A percentile compares a stretch with the other conserved stretches of the same genome.
These are phyloP conservation scores for Penicillium palitans DNA, from an alignment of 2,329 filamentous ascomycete genomes.

Conservation along the genomic window DNA sequence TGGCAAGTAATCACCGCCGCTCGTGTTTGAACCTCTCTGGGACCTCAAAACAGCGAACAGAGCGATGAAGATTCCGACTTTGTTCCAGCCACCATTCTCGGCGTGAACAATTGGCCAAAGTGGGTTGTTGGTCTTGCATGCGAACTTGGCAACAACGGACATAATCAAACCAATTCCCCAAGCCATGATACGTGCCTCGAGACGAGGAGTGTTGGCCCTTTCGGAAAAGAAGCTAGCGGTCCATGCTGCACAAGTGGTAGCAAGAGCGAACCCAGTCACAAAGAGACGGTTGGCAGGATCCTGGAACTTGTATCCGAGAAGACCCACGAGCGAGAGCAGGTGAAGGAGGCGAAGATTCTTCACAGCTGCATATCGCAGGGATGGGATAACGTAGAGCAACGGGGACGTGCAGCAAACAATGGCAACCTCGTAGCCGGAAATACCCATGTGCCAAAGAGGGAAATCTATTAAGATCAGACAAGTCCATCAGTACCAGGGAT, in stretches of 20 bases:
- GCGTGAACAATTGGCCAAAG: conserved; percentile 94
- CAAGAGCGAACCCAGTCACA: conserved; percentile 76
- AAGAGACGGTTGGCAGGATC: conserved; percentile 75
- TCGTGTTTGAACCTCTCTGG: conserved; percentile 63
- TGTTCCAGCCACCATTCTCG: conserved; percentile 90
- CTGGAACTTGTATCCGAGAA: conserved; percentile 75
- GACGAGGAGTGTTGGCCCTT: conserved; percentile 67
- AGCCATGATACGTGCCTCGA: conserved; percentile 79
- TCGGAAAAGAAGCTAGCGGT: conserved; percentile 78
- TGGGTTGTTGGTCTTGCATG: conserved; percentile 91
- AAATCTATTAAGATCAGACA: conserved; percentile 63
- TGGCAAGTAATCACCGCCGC: conserved; percentile 52
- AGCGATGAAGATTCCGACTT: conserved; percentile 73
- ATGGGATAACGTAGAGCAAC: conserved; percentile 69
- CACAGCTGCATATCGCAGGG: conserved; percentile 67
- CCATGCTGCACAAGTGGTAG: conserved; percentile 80
- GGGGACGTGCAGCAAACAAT: conserved; percentile 84
- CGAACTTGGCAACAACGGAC: conserved; percentile 88
- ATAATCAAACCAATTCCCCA: conserved; percentile 79
- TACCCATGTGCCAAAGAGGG: conserved; percentile 98
- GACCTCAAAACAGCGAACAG: conserved; percentile 74
- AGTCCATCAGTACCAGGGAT: neutral
- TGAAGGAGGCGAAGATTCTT: conserved; percentile 71
- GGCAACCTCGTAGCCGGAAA: conserved; percentile 90
- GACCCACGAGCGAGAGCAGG: conserved; percentile 72